phyloP scores from a whole-genome alignment of 2,329 filamentous ascomycete genomes.

The Cladosporium phlei region DNA sequence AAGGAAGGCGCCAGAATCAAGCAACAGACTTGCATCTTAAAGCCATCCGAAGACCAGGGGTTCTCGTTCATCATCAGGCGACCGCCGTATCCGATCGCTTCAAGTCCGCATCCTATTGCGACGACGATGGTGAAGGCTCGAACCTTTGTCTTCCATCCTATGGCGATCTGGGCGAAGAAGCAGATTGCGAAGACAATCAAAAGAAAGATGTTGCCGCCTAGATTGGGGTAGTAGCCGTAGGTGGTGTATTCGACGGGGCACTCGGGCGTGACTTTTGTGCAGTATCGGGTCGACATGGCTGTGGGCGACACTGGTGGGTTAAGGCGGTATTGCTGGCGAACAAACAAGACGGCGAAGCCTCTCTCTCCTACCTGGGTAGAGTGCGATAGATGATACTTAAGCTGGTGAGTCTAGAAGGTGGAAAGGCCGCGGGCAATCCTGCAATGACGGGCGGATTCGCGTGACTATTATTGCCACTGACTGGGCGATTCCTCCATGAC shows the following conservation, averaged over 20 bases:
- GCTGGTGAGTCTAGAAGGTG: background rate
- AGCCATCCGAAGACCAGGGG: constrained; percentile 45
- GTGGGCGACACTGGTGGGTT: background rate
- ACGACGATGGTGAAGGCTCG: constrained; percentile 39
- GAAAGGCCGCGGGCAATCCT: too few relatives aligned
- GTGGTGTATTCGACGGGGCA: constrained; percentile 36
- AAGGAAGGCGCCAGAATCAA: constrained; percentile 51
- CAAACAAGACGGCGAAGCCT: background rate
- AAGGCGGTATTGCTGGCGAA: background rate
- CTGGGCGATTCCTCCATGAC: constrained; percentile 4
- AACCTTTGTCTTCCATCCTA: constrained; percentile 33
- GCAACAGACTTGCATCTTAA: constrained; percentile 48
- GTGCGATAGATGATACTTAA: background rate
- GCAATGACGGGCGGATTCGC: constrained; percentile 3
- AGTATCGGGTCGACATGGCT: constrained; percentile 19
- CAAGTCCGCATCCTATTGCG: constrained; percentile 40
- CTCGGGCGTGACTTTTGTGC: constrained; percentile 26
- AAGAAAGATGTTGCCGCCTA: constrained; percentile 38
- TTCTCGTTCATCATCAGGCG: constrained; percentile 51
- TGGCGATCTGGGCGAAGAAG: constrained; percentile 31
- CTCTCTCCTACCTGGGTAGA: constrained; percentile 1
- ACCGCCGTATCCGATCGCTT: constrained; percentile 52
- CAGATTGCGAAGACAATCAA: constrained; percentile 34
- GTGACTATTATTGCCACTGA: constrained; percentile 1
- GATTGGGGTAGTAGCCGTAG: constrained; percentile 38